Evolutionary conservation across 164 flowering plant species (phyloP).

Genomic region (Magnolia kwangsiensis): DNA sequence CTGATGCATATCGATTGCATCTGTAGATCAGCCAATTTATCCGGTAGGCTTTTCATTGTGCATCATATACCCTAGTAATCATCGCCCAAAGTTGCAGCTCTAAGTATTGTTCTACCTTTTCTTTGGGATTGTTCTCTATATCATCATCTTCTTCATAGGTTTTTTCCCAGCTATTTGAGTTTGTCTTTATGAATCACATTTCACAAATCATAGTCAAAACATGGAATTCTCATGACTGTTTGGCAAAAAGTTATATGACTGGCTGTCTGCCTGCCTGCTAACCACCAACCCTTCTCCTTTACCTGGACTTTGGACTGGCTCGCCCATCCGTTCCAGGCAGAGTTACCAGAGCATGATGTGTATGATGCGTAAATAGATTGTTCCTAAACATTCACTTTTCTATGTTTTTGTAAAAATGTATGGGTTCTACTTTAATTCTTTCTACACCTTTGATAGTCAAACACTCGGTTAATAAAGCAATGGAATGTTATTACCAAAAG

Average conservation of each 20-base stretch:
- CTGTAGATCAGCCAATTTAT: too few species aligned
- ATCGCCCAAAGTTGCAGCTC: too few species aligned
- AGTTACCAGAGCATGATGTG: not conserved
- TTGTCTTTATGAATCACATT: too few species aligned
- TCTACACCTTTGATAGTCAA: not conserved
- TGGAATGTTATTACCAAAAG: not conserved
- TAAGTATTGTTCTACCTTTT: too few species aligned
- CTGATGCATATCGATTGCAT: too few species aligned
- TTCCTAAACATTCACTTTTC: not conserved
- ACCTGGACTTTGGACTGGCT: not conserved
- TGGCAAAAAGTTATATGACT: not conserved
- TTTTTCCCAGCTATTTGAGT: too few species aligned
- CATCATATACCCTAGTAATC: too few species aligned
- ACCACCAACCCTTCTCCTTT: not conserved
- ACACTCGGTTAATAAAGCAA: not conserved
- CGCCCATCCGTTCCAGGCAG: not conserved
- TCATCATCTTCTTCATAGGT: too few species aligned
- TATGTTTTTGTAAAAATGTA: not conserved
- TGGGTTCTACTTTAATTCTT: not conserved
- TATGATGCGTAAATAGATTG: not conserved
- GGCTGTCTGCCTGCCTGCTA: not conserved
- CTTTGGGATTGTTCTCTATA: too few species aligned
- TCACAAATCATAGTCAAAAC: too few species aligned
- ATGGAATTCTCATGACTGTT: not conserved
- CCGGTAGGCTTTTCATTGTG: too few species aligned